Conservation (phyloP, 2,329 filamentous ascomycete genomes). For the Clathrospora elynae region DNA sequence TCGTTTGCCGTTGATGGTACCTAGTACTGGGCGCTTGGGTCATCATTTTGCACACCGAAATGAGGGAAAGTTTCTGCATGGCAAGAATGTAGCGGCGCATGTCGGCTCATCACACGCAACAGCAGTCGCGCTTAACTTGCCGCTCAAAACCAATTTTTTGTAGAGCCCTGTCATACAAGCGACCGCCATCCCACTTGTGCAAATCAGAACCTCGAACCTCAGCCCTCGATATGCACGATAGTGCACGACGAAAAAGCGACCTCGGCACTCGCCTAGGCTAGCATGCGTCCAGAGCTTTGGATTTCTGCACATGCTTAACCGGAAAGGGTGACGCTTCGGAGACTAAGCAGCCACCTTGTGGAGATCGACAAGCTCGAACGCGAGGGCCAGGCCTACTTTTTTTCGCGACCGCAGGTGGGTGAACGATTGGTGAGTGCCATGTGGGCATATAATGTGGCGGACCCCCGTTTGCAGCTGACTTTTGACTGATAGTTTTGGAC, state of each 20-base stretch:
- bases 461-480: slow-evolving; percentile 18
- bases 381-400: slow-evolving; percentile 29
- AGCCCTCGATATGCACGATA: slow-evolving; percentile 4
- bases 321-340: slow-evolving; percentile 20
- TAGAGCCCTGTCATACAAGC: neutral
- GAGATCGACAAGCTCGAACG: slow-evolving; percentile 29
- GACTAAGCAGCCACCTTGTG: slow-evolving; percentile 26
- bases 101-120: no score
- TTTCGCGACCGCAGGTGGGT: slow-evolving; percentile 19
- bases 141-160: slow-evolving; percentile 6
- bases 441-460: slow-evolving; percentile 31
- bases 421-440: slow-evolving; percentile 6
- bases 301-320: slow-evolving; percentile 14
- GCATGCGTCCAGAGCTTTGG: slow-evolving; percentile 23
- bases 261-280: slow-evolving; percentile 32
- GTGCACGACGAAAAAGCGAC: slow-evolving; percentile 30
- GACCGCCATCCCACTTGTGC: neutral
- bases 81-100: slow-evolving; percentile 7
- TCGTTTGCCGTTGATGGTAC: slow-evolving; percentile 9
- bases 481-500: no score
- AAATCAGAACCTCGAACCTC: neutral
- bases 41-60: slow-evolving; percentile 10
- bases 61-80: slow-evolving; percentile 18
- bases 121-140: no score
- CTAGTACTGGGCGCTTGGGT: slow-evolving; percentile 21